Percentiles rank a stretch among this genome's conserved stretches.
These are phyloP conservation scores for Platanus orientalis DNA, from an alignment of 164 flowering plant genomes.

Conservation along the genomic window DNA sequence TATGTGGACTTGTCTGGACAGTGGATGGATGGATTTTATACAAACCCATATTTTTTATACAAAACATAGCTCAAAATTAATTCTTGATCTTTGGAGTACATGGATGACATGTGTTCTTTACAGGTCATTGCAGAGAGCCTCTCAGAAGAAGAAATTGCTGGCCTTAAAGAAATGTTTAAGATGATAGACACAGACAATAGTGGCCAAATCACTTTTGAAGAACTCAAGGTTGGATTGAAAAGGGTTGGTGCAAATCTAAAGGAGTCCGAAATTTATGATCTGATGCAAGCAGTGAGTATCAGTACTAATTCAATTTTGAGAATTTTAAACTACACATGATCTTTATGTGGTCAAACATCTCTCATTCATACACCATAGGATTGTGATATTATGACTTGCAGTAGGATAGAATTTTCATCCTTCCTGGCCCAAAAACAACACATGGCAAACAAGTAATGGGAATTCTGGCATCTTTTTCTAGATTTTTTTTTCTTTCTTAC, in stretches of 20 bases:
- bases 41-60: neutral
- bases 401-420: no score
- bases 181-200: constrained; percentile 83
- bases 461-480: no score
- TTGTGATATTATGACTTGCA: no score
- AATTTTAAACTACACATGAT: neutral
- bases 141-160: constrained; percentile 90
- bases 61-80: neutral
- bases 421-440: no score
- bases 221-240: constrained; percentile 71
- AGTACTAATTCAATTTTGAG: neutral
- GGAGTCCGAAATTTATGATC: constrained; percentile 64
- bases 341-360: no score
- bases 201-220: constrained; percentile 87
- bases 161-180: constrained; percentile 84
- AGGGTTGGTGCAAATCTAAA: constrained; percentile 75
- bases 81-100: neutral
- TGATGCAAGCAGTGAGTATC: constrained; percentile 83
- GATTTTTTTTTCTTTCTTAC: no score
- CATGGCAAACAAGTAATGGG: no score
- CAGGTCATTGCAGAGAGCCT: constrained; percentile 83
- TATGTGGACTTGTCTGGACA: no score
- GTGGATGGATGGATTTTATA: neutral
- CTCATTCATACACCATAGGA: no score
- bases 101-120: constrained; percentile 6